Percentiles rank a stretch among this genome's conserved stretches.
Evolutionary conservation across 345 rosid species (phyloP).

Genomic region (Alliaria petiolata): DNA sequence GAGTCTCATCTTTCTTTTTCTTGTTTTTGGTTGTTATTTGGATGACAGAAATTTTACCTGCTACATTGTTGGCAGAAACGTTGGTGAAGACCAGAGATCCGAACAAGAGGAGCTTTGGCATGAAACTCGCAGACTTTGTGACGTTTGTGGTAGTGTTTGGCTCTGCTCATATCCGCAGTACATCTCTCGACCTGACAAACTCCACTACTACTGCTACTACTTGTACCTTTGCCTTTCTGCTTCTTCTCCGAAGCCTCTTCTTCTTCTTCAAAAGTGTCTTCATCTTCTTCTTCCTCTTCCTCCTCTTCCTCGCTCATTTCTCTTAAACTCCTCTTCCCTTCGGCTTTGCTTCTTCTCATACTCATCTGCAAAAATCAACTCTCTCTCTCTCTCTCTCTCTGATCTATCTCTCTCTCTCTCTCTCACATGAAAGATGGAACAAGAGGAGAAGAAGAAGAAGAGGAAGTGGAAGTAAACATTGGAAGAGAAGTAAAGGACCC

Average conservation of each 20-base stretch:
- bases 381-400: too few species aligned
- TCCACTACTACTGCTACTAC: slow-evolving; percentile 5
- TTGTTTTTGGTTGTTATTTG: not conserved
- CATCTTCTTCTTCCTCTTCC: slow-evolving; percentile 34
- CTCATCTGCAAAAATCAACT: slow-evolving; percentile 18
- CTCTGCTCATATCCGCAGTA: slow-evolving; percentile 51
- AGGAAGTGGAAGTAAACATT: slow-evolving; percentile 20
- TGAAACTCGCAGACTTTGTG: slow-evolving; percentile 91
- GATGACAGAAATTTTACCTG: slow-evolving; percentile 45
- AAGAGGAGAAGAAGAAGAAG: slow-evolving; percentile 18
- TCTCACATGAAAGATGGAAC: slow-evolving; percentile 23
- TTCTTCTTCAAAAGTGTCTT: slow-evolving; percentile 2
- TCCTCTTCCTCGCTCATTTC: slow-evolving; percentile 65
- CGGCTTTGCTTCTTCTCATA: slow-evolving; percentile 54
- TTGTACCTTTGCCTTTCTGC: slow-evolving; percentile 44
- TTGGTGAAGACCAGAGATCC: slow-evolving; percentile 55
- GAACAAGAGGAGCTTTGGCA: slow-evolving; percentile 63
- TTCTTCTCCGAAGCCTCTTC: slow-evolving; percentile 44
- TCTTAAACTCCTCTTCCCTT: slow-evolving; percentile 59
- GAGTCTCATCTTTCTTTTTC: not conserved
- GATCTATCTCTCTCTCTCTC: not conserved
- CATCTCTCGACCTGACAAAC: slow-evolving; percentile 76
- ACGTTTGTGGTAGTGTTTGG: slow-evolving; percentile 72
- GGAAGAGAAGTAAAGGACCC: slow-evolving; percentile 18
- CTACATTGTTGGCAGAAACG: slow-evolving; percentile 99